Percentiles rank a stretch among this genome's conserved stretches.
phyloP scores from a whole-genome alignment of 2,329 filamentous ascomycete genomes.

The Pseudopyricularia javanii region DNA sequence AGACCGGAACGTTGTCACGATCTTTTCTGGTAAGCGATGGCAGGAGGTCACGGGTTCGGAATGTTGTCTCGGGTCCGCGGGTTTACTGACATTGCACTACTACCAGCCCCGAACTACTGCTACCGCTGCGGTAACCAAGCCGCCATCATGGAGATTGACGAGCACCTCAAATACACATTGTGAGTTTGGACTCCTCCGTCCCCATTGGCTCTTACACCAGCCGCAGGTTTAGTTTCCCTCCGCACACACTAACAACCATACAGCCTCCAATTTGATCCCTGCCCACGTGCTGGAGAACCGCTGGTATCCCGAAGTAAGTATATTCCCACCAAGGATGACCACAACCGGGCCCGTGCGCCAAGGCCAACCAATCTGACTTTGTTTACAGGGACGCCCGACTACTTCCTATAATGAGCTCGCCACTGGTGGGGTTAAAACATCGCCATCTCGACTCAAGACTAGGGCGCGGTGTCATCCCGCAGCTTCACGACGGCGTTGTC shows the following conservation, averaged over 20 bases:
- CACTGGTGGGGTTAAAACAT: background rate
- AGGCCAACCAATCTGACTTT: constrained; percentile 4
- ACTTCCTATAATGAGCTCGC: constrained; percentile 67
- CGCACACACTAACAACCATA: constrained; percentile 1
- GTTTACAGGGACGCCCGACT: constrained; percentile 70
- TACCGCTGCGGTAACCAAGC: constrained; percentile 98
- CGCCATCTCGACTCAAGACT: background rate
- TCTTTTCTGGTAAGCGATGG: constrained; percentile 69
- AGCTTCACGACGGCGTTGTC: background rate
- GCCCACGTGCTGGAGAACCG: constrained; percentile 90
- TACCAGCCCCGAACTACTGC: constrained; percentile 77
- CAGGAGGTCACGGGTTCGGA: background rate
- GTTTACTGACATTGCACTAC: constrained; percentile 12
- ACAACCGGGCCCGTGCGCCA: background rate
- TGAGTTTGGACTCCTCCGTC: constrained; percentile 36
- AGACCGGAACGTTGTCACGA: constrained; percentile 94
- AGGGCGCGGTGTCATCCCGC: background rate
- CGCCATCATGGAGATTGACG: constrained; percentile 99
- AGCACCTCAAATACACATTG: constrained; percentile 99
- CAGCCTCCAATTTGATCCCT: constrained; percentile 98
- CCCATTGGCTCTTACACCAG: background rate
- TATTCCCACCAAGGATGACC: background rate
- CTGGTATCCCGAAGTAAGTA: constrained; percentile 86
- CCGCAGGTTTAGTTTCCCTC: background rate
- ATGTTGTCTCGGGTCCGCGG: background rate